These are phyloP conservation scores for Trifolium fragiferum DNA, from an alignment of 306 rosid genomes.

Conservation along the genomic window DNA sequence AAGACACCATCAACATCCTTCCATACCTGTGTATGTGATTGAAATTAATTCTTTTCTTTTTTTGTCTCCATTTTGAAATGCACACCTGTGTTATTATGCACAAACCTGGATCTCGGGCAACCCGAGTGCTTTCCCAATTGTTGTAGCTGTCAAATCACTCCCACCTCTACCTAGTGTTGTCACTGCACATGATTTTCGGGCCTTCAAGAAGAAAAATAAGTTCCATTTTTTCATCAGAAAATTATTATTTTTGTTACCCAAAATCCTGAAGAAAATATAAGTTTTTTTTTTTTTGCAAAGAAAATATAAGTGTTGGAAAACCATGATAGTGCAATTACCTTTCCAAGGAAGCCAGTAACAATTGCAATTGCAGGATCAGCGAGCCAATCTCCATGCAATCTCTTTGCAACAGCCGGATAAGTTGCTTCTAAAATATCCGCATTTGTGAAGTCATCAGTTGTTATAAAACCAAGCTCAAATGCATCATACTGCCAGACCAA, in stretches of 20 bases:
- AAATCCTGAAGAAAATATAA: constrained; percentile 2
- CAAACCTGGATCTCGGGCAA: constrained; percentile 94
- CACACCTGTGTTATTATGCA: constrained; percentile 14
- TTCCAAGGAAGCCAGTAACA: constrained; percentile 97
- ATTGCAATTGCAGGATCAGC: constrained; percentile 90
- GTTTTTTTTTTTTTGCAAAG: too few relatives aligned
- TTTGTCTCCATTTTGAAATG: constrained; percentile 15
- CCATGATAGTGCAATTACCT: constrained; percentile 54
- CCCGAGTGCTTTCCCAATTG: constrained; percentile 92
- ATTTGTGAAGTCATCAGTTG: constrained; percentile 98
- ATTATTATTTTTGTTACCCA: constrained; percentile 23
- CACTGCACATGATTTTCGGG: constrained; percentile 94
- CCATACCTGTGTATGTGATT: constrained; percentile 78
- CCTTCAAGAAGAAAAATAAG: constrained; percentile 57
- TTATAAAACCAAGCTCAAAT: constrained; percentile 86
- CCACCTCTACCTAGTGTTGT: constrained; percentile 99
- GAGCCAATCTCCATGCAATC: constrained; percentile 78
- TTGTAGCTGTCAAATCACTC: constrained; percentile 97
- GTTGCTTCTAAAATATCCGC: constrained; percentile 98
- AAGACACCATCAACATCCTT: constrained; percentile 98
- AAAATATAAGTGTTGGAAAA: constrained; percentile 28
- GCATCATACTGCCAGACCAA: constrained; percentile 82
- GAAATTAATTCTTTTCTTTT: constrained; percentile 21
- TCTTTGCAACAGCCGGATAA: constrained; percentile 92
- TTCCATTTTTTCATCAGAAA: background rate